phyloP scores from a whole-genome alignment of 352 stramenopile species.

The Pythium aquatile region DNA sequence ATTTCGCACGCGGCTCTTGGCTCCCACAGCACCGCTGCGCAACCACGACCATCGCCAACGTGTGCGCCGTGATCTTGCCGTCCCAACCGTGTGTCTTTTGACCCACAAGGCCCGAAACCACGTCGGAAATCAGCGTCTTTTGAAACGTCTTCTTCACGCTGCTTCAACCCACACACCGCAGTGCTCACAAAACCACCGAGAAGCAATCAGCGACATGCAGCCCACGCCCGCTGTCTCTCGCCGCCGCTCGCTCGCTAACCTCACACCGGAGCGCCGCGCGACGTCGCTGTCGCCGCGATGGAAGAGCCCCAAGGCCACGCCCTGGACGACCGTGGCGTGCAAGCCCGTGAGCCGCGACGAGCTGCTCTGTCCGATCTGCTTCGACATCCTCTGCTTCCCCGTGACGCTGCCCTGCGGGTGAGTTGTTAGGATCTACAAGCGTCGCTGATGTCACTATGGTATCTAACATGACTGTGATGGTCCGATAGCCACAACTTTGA shows the following conservation, averaged over 20 bases:
- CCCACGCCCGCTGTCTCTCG: neutral
- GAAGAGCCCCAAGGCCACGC: neutral
- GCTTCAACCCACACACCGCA: neutral
- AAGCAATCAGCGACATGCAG: neutral
- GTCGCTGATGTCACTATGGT: neutral
- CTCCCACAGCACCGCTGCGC: neutral
- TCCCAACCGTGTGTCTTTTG: neutral
- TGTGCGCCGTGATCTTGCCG: neutral
- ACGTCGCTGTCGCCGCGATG: constrained; percentile 20
- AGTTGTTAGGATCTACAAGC: constrained; percentile 2
- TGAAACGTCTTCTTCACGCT: constrained; percentile 1
- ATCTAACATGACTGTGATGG: neutral
- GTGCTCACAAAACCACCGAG: neutral
- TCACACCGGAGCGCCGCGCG: constrained; percentile 6
- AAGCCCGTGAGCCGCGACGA: constrained; percentile 36
- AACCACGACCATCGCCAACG: neutral
- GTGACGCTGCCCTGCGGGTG: constrained; percentile 74
- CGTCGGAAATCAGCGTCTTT: neutral
- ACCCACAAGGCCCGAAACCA: neutral
- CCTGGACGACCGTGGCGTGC: neutral
- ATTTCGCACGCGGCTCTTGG: neutral
- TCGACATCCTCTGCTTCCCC: constrained; percentile 71
- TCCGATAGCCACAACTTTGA: constrained; percentile 77
- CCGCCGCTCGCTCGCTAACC: constrained; percentile 4
- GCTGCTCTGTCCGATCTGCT: constrained; percentile 74